Evolutionary conservation across 202 grass and related monocot genomes (phyloP), one percentile per base, ranked within the genome.

Genomic region (Elaeis oleifera): DNA sequence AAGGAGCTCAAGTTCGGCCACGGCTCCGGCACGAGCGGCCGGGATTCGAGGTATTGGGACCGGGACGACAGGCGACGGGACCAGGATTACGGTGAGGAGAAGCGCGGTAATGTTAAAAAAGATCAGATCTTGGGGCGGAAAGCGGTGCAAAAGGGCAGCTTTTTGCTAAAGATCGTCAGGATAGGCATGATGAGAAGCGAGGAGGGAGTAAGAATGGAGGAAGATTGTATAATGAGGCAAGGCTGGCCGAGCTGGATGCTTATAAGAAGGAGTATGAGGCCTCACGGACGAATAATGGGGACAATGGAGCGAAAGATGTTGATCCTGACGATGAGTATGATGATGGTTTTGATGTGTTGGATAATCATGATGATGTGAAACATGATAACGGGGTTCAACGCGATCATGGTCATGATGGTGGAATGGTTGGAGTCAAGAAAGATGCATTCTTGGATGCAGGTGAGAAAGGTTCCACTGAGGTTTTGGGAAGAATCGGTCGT

Each of bases 301-400:
- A 28, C 22, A 18, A 16, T 20, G 71, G 56, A 62, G 61, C 21
- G 32, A 71, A 14, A 23, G 87, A 89, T 65, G 71, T 84, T 64
- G 63, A 92, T 80, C 85, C 83, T 18, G 85, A 86, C 73, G 92
- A 97, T 73, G 94, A 99, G 74, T 94, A 94, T 82, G 88, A 99
- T 23, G 94, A 99, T 64, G 85, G 85, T 11, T 84, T 89, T 4
- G 88, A 89, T 58, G 32, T 53, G 0, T 76, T 74, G 49, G 87
- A 96, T 70, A 75, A 84, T 14, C 13, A 44, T 16, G 77, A 78
- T 25, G 79, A 86, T 64, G 27, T 16, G 18, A n/a, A 23, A 18
- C 26, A 74, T 62, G 50, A 57, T 72, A 80, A 78, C 60, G 74
- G 21, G 39, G 50, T 44, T 44, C 36, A 44, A 63, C 36, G 65